phyloP scores from a whole-genome alignment of 176 grass and related monocot genomes.

The Triticum aestivum region DNA sequence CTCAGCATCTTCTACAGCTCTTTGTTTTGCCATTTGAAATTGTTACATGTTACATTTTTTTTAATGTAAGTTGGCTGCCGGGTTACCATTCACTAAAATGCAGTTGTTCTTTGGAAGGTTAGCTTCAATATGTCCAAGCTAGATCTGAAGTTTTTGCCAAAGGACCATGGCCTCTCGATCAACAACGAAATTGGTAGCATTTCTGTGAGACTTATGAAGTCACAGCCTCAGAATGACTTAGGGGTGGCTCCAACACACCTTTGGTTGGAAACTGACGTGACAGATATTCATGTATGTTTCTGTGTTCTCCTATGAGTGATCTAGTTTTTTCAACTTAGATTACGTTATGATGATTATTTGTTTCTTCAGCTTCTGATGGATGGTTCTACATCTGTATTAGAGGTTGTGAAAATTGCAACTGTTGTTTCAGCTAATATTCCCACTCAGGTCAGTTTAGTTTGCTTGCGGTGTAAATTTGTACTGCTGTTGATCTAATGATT shows the following conservation, averaged over 20 bases:
- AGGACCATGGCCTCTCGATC: constrained; percentile 55
- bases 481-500: background rate
- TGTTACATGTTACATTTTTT: constrained; percentile 3
- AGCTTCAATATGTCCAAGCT: constrained; percentile 96
- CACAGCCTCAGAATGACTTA: constrained; percentile 44
- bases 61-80: constrained; percentile 5
- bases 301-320: constrained; percentile 7
- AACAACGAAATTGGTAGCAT: constrained; percentile 74
- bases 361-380: constrained; percentile 83
- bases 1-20: background rate
- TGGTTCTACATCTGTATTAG: constrained; percentile 67
- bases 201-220: constrained; percentile 57
- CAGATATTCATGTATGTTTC: constrained; percentile 73
- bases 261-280: constrained; percentile 64
- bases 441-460: constrained; percentile 59
- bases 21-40: constrained; percentile 23
- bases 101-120: constrained; percentile 95
- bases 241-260: constrained; percentile 57
- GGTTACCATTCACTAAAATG: constrained; percentile 67
- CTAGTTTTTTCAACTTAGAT: constrained; percentile 23
- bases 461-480: constrained; percentile 4
- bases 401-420: constrained; percentile 62
- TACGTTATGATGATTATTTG: constrained; percentile 38
- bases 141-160: constrained; percentile 80
- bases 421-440: constrained; percentile 76